A percentile compares a stretch with the other conserved stretches of the same genome.
phyloP scores from a whole-genome alignment of 495 filamentous ascomycete species.

The Aspergillus campestris region DNA sequence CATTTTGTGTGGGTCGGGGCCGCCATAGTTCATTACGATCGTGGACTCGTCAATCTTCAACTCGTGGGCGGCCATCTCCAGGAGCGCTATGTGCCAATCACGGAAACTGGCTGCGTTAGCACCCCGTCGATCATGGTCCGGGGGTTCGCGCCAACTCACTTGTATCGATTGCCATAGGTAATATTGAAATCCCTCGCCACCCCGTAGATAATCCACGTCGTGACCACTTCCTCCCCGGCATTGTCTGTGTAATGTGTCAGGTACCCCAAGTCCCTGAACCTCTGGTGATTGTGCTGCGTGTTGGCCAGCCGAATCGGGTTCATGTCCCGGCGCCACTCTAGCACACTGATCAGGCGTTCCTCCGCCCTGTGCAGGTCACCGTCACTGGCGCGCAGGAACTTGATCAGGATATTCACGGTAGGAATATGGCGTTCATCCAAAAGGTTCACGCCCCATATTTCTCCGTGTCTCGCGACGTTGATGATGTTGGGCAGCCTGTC shows the following conservation, averaged over 20 bases:
- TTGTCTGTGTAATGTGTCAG: slow-evolving; percentile 38
- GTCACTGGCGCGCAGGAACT: slow-evolving; percentile 83
- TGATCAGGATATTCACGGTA: slow-evolving; percentile 77
- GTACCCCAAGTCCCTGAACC: slow-evolving; percentile 45
- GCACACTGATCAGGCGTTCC: slow-evolving; percentile 65
- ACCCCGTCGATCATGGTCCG: neutral
- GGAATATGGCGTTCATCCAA: slow-evolving; percentile 51
- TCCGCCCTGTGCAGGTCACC: slow-evolving; percentile 63
- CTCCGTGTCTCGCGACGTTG: slow-evolving; percentile 43
- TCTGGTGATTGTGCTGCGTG: slow-evolving; percentile 44
- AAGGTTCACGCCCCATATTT: slow-evolving; percentile 70
- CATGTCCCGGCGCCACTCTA: slow-evolving; percentile 69
- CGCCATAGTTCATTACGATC: slow-evolving; percentile 61
- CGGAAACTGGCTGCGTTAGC: slow-evolving; percentile 51
- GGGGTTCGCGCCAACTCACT: slow-evolving; percentile 43
- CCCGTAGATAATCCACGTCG: slow-evolving; percentile 85
- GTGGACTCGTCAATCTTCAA: slow-evolving; percentile 59
- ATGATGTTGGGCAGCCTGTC: slow-evolving; percentile 37
- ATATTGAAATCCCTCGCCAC: slow-evolving; percentile 59
- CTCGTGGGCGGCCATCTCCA: slow-evolving; percentile 70
- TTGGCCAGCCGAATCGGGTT: slow-evolving; percentile 36
- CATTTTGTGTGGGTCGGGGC: slow-evolving; percentile 75
- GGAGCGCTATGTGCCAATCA: slow-evolving; percentile 75
- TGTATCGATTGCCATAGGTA: slow-evolving; percentile 69
- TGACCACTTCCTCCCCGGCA: slow-evolving; percentile 36